Evolutionary conservation across 2,329 filamentous ascomycete genomes (phyloP), one percentile per base, ranked within the genome.

Genomic region (Chaetomium globosum): DNA sequence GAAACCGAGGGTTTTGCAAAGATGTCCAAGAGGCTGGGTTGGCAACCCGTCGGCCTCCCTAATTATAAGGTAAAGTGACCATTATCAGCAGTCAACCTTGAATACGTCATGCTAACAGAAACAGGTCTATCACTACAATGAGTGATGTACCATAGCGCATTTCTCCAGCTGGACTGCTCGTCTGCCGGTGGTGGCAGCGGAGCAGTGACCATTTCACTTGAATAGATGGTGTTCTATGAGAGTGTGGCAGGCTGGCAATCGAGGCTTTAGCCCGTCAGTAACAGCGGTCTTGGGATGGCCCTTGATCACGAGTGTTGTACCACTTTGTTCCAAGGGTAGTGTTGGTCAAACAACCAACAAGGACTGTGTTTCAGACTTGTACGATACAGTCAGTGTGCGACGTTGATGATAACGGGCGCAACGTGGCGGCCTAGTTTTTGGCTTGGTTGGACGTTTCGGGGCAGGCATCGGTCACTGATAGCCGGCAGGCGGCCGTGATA

Each of bases 1-100:
- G 95, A 99, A 82, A 98, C 95, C 0, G 95, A 99, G 75, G 95
- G 95, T 0, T 99, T 99, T 74, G 93, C 95, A 21, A 97, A 94
- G 80, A 99, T 99, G 95, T 93, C 93, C 13, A 89, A 87, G 76
- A 83, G 95, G 70, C 78, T 99, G 74, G 93, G 93, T 57, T 97
- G 93, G 88, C 84, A 89, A 67, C 86, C 91, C 65, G 92, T 85
- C 71, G 95, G 95, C n/a, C 80, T 98, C 74, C 95, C 95, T 51
- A 97, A 98, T 80, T 99, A 99, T 80, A 93, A 94, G 83, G 95
- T 97, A 80, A 76, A 86, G 68, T 23, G 4, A 21, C 30, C 1
- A 6, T 56, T 12, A n/a, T 9, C 12, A 19, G 21, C 6, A 9
- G 30, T 10, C 28, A 2, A 9, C 19, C 9, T 1, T 19, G 23